Evolutionary conservation across 73 alveolate species (phyloP), one percentile per base, ranked within the genome.

Genomic region (Paramecium sonneborni): DNA sequence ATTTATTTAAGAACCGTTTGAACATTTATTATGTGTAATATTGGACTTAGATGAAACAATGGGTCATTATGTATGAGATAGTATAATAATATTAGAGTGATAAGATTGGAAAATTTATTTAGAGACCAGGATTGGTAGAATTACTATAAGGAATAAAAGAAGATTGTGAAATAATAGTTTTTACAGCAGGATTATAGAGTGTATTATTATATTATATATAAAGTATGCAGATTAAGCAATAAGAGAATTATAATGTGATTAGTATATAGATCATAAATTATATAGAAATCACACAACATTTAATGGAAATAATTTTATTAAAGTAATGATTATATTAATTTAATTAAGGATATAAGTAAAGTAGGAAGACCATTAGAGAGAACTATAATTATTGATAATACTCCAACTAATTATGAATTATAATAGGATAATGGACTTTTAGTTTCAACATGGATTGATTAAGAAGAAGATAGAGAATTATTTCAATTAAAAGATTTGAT

Each of bases 391-490:
- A 70, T 95, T 62, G 98, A 95, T 72, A 95, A 95, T 85, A 74
- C 93, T 52, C 95, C 92, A 26, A 93, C 93, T 39, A 94, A 93
- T 84, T 95, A 62, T 76, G 93, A 92, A 44, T 62, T 91, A 10
- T 85, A 93, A 39, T 91, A 92, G 6, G 95, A 93, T 9, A 94
- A 94, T 94, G 97, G 97, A 23, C 62, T 94, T 37, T 79, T 72
- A 24, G 94, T 94, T 6, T 67, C 68, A 20, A 86, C 93, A 57
- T 94, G 97, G 97, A 93, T 85, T 76, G 98, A 95, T 85, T 96
- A 96, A 85, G 57, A 85, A 56, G 94, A 93, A 15, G 98, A 96
- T 38, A 57, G 34, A 15, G 96, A 76, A 26, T 92, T 96, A 5
- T 84, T 86, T 11, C 82, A 79, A 46, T 79, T 92, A 26, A 67